Conservation (phyloP, 2,329 filamentous ascomycete genomes). For the Pseudogymnoascus sp. region DNA sequence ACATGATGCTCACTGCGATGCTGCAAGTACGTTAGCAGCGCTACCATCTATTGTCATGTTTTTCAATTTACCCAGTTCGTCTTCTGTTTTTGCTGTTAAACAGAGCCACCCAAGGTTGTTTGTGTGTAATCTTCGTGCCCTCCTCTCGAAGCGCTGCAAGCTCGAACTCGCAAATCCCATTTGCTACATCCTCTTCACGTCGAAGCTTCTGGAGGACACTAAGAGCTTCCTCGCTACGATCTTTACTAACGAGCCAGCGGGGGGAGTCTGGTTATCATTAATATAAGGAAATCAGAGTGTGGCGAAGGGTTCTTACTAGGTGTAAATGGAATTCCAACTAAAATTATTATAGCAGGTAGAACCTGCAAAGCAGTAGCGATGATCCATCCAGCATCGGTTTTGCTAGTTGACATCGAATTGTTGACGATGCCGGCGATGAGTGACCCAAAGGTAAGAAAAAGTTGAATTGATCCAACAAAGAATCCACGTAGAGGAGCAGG, state of each 20-base stretch:
- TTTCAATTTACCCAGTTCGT: not conserved
- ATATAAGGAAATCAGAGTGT: not conserved
- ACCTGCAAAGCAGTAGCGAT: slow-evolving; percentile 18
- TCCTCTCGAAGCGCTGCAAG: slow-evolving; percentile 15
- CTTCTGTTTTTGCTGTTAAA: not conserved
- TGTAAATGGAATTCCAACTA: slow-evolving; percentile 9
- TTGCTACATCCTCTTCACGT: slow-evolving; percentile 16
- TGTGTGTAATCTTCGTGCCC: not conserved
- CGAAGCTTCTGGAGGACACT: slow-evolving; percentile 41
- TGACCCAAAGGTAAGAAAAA: not conserved
- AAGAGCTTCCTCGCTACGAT: slow-evolving; percentile 40
- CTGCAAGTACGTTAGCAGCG: not conserved
- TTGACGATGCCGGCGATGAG: not conserved
- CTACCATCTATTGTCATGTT: not conserved
- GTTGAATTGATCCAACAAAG: not conserved
- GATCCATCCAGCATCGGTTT: slow-evolving; percentile 15
- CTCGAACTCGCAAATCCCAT: slow-evolving; percentile 15
- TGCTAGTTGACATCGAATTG: not conserved
- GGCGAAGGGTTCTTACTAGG: not conserved
- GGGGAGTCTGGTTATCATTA: slow-evolving; percentile 39
- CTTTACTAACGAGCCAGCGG: slow-evolving; percentile 47
- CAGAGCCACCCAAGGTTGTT: slow-evolving; percentile 12
- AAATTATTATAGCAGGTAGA: slow-evolving; percentile 14
- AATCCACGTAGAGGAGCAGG: not conserved
- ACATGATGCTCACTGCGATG: not conserved